A percentile compares a stretch with the other conserved stretches of the same genome.
Evolutionary conservation across 805 yeast species (phyloP).

Genomic region (Kodamaea restingae): DNA sequence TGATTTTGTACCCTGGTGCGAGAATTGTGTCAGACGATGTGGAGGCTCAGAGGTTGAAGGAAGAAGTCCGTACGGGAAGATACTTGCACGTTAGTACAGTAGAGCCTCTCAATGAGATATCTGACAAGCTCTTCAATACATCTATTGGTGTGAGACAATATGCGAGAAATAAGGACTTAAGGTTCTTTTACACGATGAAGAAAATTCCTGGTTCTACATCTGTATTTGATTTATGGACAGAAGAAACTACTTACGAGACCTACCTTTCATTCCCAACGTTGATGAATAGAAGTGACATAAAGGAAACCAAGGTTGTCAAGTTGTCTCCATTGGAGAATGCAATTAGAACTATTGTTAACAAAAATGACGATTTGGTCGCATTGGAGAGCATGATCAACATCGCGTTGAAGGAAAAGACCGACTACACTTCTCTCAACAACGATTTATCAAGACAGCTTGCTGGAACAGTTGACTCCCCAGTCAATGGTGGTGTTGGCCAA

Average conservation of each 20-base stretch:
- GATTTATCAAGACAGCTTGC: conserved; percentile 68
- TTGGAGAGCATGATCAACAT: conserved; percentile 57
- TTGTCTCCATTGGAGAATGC: conserved; percentile 88
- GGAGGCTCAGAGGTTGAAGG: conserved; percentile 49
- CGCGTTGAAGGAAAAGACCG: conserved; percentile 49
- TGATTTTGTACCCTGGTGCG: conserved; percentile 78
- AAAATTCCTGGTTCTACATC: conserved; percentile 70
- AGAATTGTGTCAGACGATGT: conserved; percentile 58
- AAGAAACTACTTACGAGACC: conserved; percentile 77
- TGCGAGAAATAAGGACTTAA: conserved; percentile 69
- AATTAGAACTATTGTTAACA: conserved; percentile 56
- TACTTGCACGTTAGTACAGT: conserved; percentile 69
- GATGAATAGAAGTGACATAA: conserved; percentile 78
- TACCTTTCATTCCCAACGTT: conserved; percentile 77
- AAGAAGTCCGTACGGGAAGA: conserved; percentile 57
- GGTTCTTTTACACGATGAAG: conserved; percentile 63
- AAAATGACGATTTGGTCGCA: conserved; percentile 69
- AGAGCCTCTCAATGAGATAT: conserved; percentile 57
- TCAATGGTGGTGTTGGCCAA: conserved; percentile 87
- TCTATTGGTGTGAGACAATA: conserved; percentile 67
- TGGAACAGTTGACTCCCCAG: conserved; percentile 90
- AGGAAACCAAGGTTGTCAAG: conserved; percentile 42
- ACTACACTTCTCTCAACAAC: conserved; percentile 46
- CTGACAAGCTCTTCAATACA: conserved; percentile 41
- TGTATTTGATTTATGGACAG: conserved; percentile 81